These are phyloP conservation scores for Penicillium sp. DNA, from an alignment of 2,329 filamentous ascomycete genomes.

Conservation along the genomic window DNA sequence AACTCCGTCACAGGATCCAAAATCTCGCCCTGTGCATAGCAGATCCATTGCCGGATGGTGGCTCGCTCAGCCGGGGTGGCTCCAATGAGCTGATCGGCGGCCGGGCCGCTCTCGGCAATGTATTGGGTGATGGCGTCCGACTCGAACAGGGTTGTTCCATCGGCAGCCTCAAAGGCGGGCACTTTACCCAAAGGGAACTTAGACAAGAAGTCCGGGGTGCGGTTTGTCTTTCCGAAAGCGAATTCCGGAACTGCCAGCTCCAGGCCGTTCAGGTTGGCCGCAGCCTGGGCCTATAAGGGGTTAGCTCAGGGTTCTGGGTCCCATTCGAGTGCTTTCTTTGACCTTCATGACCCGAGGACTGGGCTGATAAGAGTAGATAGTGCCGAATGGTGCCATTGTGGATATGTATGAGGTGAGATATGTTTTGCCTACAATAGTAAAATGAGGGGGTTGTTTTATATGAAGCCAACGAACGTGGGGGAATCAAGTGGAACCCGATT, in stretches of 20 bases:
- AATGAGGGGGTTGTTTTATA: background rate
- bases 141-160: constrained; percentile 43
- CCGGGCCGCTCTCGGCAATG: constrained; percentile 41
- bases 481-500: constrained; percentile 14
- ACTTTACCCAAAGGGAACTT: constrained; percentile 49
- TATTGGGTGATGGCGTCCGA: constrained; percentile 43
- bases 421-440: background rate
- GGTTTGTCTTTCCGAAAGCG: constrained; percentile 38
- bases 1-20: constrained; percentile 13
- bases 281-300: constrained; percentile 22
- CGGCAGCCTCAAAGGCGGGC: constrained; percentile 42
- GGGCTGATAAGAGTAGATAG: constrained; percentile 18
- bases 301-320: background rate
- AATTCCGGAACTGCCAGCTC: constrained; percentile 31
- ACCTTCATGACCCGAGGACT: constrained; percentile 21
- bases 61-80: constrained; percentile 35
- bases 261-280: constrained; percentile 32
- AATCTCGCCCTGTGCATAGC: constrained; percentile 32
- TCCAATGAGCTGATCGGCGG: constrained; percentile 41
- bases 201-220: constrained; percentile 39
- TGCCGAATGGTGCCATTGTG: constrained; percentile 22
- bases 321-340: background rate
- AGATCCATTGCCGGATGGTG: constrained; percentile 42
- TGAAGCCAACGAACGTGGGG: background rate
- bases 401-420: constrained; percentile 8